Base-by-base conservation (phyloP, 169 alveolate species). In the Cryptosporidium canis region DNA sequence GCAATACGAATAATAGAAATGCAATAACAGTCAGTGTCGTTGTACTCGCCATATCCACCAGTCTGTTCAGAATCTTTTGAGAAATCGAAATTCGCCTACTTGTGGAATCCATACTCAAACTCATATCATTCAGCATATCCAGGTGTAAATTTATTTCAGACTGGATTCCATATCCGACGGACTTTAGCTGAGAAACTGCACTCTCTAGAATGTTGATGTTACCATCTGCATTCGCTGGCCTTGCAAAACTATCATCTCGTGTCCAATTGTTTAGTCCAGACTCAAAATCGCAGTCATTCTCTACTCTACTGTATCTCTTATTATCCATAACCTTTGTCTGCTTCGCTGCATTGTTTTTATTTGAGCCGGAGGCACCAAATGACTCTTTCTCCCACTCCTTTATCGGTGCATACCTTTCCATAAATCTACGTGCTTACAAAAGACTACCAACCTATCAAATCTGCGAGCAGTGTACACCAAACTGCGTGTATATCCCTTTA, bases 141-240 rank as follows among this genome's bases (percentile, higher is more conserved):
- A 77, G 35, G 44, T 77, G 87, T 8, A 63, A 35, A 11, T 66
- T 63, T n/a, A 55, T 61, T 39, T 77, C 87, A 5, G 87, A 77
- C 43, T 77, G 87, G 48, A 77, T 77, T n/a, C 72, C 87, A 16
- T 77, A 77, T 1, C 87, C 87, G 21, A 77, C 64, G 12, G 70
- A 58, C 63, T 77, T 77, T 33, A 77, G 39, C 58, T 58, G 87
- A 0, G 77, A 58, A 35, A 77, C 87, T 35, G 87, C 64, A 39
- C 29, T 58, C 24, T 77, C 87, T 11, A 77, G 48, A 14, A 77
- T 45, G 37, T 77, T 77, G 9, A 77, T 29, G 47, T 27, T 55
- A 35, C 67, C 33, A 8, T 70, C 84, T 21, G 68, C 21, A 41
- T 70, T n/a, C 11, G 29, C 67, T 44, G 55, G 33, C 37, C 77